Conservation (phyloP, 306 rosid species). For the Quercus variabilis region DNA sequence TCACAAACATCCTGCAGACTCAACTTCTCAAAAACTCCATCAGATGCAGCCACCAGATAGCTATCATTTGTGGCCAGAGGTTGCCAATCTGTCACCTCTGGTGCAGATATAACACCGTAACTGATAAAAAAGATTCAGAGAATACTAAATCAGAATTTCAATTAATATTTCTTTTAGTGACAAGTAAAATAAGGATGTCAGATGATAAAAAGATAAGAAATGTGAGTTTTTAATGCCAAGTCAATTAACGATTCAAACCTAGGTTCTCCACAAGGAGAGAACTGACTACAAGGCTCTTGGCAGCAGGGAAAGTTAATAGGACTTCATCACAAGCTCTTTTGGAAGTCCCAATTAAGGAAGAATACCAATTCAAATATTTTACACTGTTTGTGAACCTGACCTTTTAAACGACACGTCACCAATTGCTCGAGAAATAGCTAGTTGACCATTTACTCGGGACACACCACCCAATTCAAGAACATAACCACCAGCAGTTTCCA, state of each 20-base stretch:
- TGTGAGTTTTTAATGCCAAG: too few species aligned
- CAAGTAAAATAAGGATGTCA: not conserved
- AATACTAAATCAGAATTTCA: conserved; percentile 24
- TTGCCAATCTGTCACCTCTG: conserved; percentile 95
- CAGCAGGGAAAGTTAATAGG: too few species aligned
- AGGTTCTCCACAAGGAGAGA: too few species aligned
- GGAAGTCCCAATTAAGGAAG: too few species aligned
- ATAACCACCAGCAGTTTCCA: conserved; percentile 95
- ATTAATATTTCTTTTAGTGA: not conserved
- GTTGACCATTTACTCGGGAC: conserved; percentile 85
- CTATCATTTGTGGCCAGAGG: conserved; percentile 81
- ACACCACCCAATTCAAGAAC: conserved; percentile 86
- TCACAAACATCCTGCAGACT: conserved; percentile 88
- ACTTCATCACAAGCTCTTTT: too few species aligned
- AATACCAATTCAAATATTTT: too few species aligned
- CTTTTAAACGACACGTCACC: conserved; percentile 82
- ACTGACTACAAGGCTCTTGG: too few species aligned
- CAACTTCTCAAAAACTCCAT: conserved; percentile 91
- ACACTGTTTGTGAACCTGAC: too few species aligned
- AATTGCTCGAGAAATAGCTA: conserved; percentile 86
- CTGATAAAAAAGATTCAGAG: conserved; percentile 36
- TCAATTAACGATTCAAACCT: too few species aligned
- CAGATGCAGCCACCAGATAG: conserved; percentile 91
- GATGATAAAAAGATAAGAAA: not conserved
- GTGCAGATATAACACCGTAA: conserved; percentile 86